A percentile compares a stretch with the other conserved stretches of the same genome.
Evolutionary conservation across 2,329 filamentous ascomycete species (phyloP).

Genomic region (Phialophora macrospora): DNA sequence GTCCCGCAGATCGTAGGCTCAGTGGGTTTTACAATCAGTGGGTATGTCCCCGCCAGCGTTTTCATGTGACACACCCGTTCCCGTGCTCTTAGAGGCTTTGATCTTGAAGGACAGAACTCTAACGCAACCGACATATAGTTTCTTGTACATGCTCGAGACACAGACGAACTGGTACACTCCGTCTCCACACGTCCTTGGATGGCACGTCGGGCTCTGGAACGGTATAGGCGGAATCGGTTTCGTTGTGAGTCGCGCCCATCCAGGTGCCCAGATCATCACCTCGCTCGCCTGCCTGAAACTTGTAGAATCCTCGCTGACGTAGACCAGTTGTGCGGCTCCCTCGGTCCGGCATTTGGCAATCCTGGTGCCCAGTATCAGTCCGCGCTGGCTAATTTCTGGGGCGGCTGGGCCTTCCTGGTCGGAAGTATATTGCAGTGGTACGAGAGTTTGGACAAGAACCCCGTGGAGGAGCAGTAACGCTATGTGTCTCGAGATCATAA

Average conservation of each 20-base stretch:
- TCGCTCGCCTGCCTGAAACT: neutral
- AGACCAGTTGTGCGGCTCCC: neutral
- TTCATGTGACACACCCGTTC: neutral
- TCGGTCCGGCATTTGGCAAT: neutral
- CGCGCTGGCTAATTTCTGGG: neutral
- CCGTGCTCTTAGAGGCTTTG: neutral
- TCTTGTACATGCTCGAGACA: conserved; percentile 6
- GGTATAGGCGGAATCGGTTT: conserved; percentile 3
- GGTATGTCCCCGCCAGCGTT: neutral
- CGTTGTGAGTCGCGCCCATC: neutral
- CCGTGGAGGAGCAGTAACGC: neutral
- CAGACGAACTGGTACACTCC: neutral
- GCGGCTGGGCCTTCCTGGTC: neutral
- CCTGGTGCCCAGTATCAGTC: neutral
- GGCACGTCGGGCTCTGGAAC: conserved; percentile 4
- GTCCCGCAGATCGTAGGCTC: conserved; percentile 1
- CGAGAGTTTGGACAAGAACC: conserved; percentile 1
- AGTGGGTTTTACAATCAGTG: neutral
- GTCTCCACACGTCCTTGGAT: neutral
- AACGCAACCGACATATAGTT: neutral
- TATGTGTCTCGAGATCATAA: too few relatives aligned
- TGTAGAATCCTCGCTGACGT: neutral
- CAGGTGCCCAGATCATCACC: neutral
- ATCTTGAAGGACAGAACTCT: neutral
- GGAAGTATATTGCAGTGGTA: neutral